Conservation (phyloP, 108 stramenopile genomes). For the Skeletonema costatum region DNA sequence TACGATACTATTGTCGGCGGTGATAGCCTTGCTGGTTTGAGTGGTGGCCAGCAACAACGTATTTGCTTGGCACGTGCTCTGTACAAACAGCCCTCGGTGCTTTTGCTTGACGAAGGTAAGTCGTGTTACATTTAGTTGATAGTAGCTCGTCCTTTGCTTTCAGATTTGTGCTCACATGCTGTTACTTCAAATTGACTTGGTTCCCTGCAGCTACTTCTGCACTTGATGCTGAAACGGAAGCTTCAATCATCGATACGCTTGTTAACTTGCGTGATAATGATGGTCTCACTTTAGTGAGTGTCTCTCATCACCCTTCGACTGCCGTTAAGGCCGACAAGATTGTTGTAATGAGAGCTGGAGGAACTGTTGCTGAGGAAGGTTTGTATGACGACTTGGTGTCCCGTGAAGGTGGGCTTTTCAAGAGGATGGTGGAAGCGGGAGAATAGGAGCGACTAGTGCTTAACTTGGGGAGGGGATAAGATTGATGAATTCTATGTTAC, state of each 20-base stretch:
- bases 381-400: conserved; percentile 56
- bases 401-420: conserved; percentile 36
- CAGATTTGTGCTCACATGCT: too few species aligned
- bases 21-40: not conserved
- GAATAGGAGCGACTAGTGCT: not conserved
- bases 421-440: conserved; percentile 25
- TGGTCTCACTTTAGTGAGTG: conserved; percentile 31
- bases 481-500: too few species aligned
- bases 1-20: conserved; percentile 20
- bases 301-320: conserved; percentile 56
- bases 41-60: conserved; percentile 4
- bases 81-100: conserved; percentile 19
- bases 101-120: conserved; percentile 40
- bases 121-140: too few species aligned
- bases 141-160: too few species aligned
- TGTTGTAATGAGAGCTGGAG: conserved; percentile 55
- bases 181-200: not conserved
- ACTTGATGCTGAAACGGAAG: conserved; percentile 24
- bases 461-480: too few species aligned
- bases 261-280: conserved; percentile 4
- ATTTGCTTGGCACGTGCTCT: conserved; percentile 49
- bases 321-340: conserved; percentile 63
- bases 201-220: conserved; percentile 31
- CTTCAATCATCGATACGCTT: conserved; percentile 7
- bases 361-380: conserved; percentile 51